Evolutionary conservation across 306 rosid species (phyloP), one percentile per base, ranked within the genome.

Genomic region (Fragaria vesca): DNA sequence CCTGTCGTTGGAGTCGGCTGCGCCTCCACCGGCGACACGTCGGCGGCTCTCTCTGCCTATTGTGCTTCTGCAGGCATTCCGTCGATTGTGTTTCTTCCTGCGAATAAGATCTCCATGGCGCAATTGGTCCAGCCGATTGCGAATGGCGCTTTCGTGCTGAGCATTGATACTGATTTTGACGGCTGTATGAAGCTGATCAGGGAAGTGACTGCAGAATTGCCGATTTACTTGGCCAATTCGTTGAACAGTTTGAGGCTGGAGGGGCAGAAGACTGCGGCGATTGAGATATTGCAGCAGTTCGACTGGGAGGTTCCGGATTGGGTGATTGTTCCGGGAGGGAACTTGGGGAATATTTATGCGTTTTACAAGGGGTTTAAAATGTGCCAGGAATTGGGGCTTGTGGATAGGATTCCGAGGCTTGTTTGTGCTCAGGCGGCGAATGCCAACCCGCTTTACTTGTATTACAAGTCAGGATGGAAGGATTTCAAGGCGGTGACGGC

Each of bases 221-320:
- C 98, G 0, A 93, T 93, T 55, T 91, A 93, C 52, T 79, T 93
- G 61, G 97, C 97, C 6, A 93, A 91, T 75, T 93, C 96, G 24
- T 38, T 93, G 70, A 93, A 91, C 42, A 93, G 93, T 66, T 74
- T 93, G 84, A 75, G 98, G 42, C 36, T 93, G 0, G 97, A 93
- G 26, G 98, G 98, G 6, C 95, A 93, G 83, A 93, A 93, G 50
- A 91, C 95, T 0, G 97, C 98, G 0, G 97, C 98, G 4, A 86
- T 89, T 45, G 95, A 93, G 86, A 93, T 91, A 75, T 69, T 91
- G 54, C 97, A 91, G 89, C 97, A 91, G 72, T 91, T 91, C 42
- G 88, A 93, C 48, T 93, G 98, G 98, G 83, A 86, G 65, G 98
- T 93, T 0, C 98, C 98, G 0, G 92, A 93, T 75, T 93, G 98